Evolutionary conservation across 164 flowering plant species (phyloP).

Genomic region (Cinnamomum micranthum): DNA sequence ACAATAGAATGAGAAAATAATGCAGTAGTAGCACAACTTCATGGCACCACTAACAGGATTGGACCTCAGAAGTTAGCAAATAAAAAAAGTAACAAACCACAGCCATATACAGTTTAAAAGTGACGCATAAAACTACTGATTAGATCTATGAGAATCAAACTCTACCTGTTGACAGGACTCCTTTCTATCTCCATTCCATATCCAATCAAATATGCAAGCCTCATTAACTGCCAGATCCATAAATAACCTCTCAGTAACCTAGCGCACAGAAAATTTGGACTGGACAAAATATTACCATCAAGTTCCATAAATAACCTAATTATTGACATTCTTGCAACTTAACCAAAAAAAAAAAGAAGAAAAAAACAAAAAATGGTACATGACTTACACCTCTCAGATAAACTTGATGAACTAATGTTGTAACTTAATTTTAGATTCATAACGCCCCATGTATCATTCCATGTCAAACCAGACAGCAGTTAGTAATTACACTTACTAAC

Average conservation of each 20-base stretch:
- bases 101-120: conserved; percentile 7
- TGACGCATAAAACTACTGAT: not conserved
- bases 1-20: conserved; percentile 2
- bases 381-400: too few species aligned
- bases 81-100: not conserved
- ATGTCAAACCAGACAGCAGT: not conserved
- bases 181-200: conserved; percentile 41
- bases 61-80: not conserved
- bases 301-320: too few species aligned
- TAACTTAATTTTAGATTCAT: too few species aligned
- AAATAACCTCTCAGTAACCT: conserved; percentile 4
- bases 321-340: too few species aligned
- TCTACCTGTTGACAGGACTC: conserved; percentile 42
- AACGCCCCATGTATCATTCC: not conserved
- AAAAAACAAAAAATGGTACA: too few species aligned
- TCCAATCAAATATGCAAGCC: conserved; percentile 92
- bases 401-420: not conserved
- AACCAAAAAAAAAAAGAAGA: too few species aligned
- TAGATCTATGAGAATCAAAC: conserved; percentile 4
- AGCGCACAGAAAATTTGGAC: too few species aligned
- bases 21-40: not conserved
- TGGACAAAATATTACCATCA: too few species aligned
- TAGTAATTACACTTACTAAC: not conserved
- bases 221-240: conserved; percentile 73
- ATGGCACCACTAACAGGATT: not conserved